Evolutionary conservation across 2,329 filamentous ascomycete genomes (phyloP), one percentile per base, ranked within the genome.

Genomic region (Rutstroemia sp.): DNA sequence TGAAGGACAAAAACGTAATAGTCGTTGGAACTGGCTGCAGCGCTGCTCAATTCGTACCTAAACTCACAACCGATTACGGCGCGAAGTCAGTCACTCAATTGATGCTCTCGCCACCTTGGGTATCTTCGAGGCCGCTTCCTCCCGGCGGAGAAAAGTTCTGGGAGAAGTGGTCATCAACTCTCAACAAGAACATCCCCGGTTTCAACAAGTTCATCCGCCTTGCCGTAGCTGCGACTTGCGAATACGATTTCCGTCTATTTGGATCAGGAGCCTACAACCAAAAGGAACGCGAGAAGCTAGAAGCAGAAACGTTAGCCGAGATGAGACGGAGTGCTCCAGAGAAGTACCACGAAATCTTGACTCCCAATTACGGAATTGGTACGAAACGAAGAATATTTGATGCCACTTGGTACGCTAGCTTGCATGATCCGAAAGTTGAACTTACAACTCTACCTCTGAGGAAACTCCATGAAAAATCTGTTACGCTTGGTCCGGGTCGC

Each of bases 301-400:
- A 81, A 59, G 67, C 72, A 9, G 47, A 64, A 19, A 69, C 75
- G 17, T 57, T 81, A 34, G 56, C 63, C 5, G 70, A 77, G 47
- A 76, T 83, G 73, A 75, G 73, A 63, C 69, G 66, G 21, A 70
- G 64, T 0, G 76, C 75, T 0, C 81, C 81, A 0, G 69, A 78
- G 56, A 78, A 82, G 63, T 83, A 83, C 59, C 77, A 79, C 61
- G 76, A 81, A 47, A 78, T 82, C 0, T 64, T 84, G 27, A 81
- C 77, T 0, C 81, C 81, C 2, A 72, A 82, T 57, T 83, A 82
- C 57, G 71, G 73, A 12, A 68, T 83, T 19, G 78, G 79, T 10
- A 83, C 80, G 67, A 83, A 83, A 65, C 71, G 80, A 46, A 73
- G 79, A 16, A 76, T 84, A 51, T 75, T 77, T 55, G 79, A 82